Evolutionary conservation across 2,329 filamentous ascomycete genomes (phyloP).

Genomic region (Arthrobotrys sinensis): DNA sequence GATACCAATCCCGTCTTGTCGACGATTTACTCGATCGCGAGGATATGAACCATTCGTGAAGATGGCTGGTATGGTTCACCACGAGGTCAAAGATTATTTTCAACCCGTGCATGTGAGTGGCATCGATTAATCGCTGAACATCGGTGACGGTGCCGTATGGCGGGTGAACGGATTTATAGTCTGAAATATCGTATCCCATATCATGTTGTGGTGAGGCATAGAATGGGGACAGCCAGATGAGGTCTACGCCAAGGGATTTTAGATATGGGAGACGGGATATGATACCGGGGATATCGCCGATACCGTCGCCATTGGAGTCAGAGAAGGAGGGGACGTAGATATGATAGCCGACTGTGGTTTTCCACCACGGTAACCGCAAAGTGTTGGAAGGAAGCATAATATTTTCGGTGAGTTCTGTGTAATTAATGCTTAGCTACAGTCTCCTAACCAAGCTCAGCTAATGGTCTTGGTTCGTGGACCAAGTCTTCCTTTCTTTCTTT

Average conservation of each 20-base stretch:
- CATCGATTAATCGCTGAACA: constrained; percentile 75
- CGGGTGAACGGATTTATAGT: constrained; percentile 77
- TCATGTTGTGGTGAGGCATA: constrained; percentile 77
- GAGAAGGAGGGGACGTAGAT: constrained; percentile 76
- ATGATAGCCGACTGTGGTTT: constrained; percentile 75
- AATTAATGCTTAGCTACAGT: neutral
- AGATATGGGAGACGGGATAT: constrained; percentile 74
- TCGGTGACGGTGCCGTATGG: constrained; percentile 79
- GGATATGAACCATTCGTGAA: constrained; percentile 75
- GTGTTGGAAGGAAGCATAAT: neutral
- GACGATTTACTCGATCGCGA: constrained; percentile 71
- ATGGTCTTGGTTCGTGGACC: no score
- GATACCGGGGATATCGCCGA: constrained; percentile 77
- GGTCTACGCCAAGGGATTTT: constrained; percentile 74
- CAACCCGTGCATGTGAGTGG: constrained; percentile 76
- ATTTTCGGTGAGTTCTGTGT: neutral
- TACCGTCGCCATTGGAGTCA: constrained; percentile 75
- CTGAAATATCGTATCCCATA: constrained; percentile 76
- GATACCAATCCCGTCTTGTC: constrained; percentile 73
- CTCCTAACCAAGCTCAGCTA: no score
- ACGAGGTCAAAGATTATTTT: constrained; percentile 82
- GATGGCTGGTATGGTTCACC: constrained; percentile 81
- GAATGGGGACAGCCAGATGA: constrained; percentile 78
- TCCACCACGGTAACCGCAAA: constrained; percentile 71
- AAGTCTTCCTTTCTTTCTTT: no score